A percentile compares a stretch with the other conserved stretches of the same genome.
These are phyloP conservation scores for Saccharum hybrid DNA, from an alignment of 202 grass and related monocot species.

Conservation along the genomic window DNA sequence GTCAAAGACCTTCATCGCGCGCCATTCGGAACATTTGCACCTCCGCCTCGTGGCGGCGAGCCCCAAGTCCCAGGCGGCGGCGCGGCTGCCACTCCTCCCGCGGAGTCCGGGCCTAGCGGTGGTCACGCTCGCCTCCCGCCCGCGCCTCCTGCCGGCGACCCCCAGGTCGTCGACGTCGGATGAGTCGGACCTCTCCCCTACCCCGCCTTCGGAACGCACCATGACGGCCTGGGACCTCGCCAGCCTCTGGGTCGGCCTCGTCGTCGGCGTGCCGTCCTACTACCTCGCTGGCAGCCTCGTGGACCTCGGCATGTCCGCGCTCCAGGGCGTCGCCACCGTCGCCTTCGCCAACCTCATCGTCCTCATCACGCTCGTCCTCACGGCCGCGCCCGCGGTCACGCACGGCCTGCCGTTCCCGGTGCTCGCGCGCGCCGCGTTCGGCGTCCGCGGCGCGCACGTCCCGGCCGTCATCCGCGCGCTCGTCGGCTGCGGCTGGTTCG, in stretches of 20 bases:
- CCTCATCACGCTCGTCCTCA: conserved; percentile 67
- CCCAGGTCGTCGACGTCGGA: conserved; percentile 14
- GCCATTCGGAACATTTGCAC: not conserved
- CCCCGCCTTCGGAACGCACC: conserved; percentile 57
- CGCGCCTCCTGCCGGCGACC: conserved; percentile 21
- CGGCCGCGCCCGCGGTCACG: conserved; percentile 63
- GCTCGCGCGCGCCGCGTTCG: conserved; percentile 80
- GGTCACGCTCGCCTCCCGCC: conserved; percentile 33
- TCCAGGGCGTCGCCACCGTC: conserved; percentile 76
- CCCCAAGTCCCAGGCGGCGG: conserved; percentile 20
- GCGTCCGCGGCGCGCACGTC: conserved; percentile 76
- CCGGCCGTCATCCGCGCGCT: conserved; percentile 84
- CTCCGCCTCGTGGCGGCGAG: conserved; percentile 12
- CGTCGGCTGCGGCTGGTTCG: conserved; percentile 91
- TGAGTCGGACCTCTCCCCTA: conserved; percentile 57
- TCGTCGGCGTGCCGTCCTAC: conserved; percentile 84
- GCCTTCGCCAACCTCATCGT: conserved; percentile 67
- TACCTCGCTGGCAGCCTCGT: conserved; percentile 94
- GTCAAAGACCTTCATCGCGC: conserved; percentile 24
- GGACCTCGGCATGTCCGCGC: conserved; percentile 90
- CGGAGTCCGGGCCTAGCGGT: conserved; percentile 27
- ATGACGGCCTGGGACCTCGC: conserved; percentile 78
- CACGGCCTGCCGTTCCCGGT: conserved; percentile 85
- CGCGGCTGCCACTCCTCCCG: conserved; percentile 38
- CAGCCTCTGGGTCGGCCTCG: conserved; percentile 82